These are phyloP conservation scores for Lecanosticta acicola DNA, from an alignment of 2,329 filamentous ascomycete genomes.

Conservation along the genomic window DNA sequence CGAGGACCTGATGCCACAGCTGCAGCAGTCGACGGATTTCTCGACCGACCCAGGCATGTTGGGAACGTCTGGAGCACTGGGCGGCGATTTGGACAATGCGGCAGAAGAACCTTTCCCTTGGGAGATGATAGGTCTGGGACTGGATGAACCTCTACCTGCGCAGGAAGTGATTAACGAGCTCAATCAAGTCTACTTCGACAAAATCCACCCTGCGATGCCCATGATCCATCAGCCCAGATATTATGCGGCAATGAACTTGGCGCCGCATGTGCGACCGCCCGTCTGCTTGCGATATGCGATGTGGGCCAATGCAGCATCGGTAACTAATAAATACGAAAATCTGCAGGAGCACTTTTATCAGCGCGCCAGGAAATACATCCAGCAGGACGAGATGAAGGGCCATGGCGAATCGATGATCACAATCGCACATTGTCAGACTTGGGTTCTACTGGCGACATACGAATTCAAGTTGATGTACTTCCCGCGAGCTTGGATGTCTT, in stretches of 20 bases:
- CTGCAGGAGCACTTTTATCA: slow-evolving; percentile 87
- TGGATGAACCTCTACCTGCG: slow-evolving; percentile 75
- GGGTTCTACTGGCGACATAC: slow-evolving; percentile 71
- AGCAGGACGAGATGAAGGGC: slow-evolving; percentile 84
- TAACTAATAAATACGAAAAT: slow-evolving; percentile 72
- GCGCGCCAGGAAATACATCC: slow-evolving; percentile 80
- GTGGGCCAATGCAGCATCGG: slow-evolving; percentile 87
- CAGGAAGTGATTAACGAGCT: slow-evolving; percentile 80
- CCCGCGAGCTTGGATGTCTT: slow-evolving; percentile 88
- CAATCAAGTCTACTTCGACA: slow-evolving; percentile 83
- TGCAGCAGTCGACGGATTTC: background rate
- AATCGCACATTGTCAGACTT: slow-evolving; percentile 78
- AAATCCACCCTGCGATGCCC: slow-evolving; percentile 76
- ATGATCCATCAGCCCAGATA: slow-evolving; percentile 89
- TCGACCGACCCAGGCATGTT: background rate
- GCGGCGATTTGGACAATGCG: slow-evolving; percentile 8
- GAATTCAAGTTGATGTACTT: slow-evolving; percentile 99
- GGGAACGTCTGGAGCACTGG: background rate
- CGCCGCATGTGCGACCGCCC: slow-evolving; percentile 79
- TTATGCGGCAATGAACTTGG: slow-evolving; percentile 79
- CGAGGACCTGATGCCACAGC: slow-evolving; percentile 15
- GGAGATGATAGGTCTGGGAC: slow-evolving; percentile 77
- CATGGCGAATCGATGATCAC: slow-evolving; percentile 86
- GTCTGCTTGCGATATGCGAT: slow-evolving; percentile 88
- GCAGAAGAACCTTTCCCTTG: slow-evolving; percentile 55